phyloP scores from a whole-genome alignment of 345 rosid species.

The Aquilaria yunnanensis region DNA sequence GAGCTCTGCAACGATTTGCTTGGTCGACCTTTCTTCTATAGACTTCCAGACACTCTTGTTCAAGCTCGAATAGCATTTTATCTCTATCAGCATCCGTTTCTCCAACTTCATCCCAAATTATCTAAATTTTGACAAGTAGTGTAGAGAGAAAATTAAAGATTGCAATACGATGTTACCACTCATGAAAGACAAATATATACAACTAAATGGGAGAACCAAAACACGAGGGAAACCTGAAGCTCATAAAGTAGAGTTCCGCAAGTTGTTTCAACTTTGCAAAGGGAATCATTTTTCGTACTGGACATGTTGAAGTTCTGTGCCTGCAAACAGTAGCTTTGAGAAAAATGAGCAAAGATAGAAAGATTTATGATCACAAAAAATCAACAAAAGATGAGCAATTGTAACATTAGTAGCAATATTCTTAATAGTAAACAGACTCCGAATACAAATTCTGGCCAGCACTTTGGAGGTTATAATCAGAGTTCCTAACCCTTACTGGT shows the following conservation, averaged over 20 bases:
- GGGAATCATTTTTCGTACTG: conserved; percentile 32
- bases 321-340: too few species aligned
- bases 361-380: too few species aligned
- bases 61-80: conserved; percentile 78
- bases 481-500: too few species aligned
- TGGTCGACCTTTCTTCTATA: conserved; percentile 83
- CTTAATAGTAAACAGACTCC: too few species aligned
- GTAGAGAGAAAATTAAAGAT: neutral
- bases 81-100: conserved; percentile 71
- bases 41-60: conserved; percentile 83
- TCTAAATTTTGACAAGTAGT: conserved; percentile 23
- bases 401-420: too few species aligned
- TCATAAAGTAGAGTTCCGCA: conserved; percentile 81
- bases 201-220: neutral
- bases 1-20: conserved; percentile 75
- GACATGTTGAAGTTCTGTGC: conserved; percentile 33
- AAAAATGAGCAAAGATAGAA: too few species aligned
- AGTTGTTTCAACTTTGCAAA: conserved; percentile 68
- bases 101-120: conserved; percentile 94
- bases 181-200: conserved; percentile 8
- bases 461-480: too few species aligned
- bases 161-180: neutral
- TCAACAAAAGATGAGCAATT: too few species aligned
- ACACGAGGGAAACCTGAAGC: conserved; percentile 55
- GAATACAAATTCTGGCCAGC: too few species aligned